Conservation (phyloP, 768 basidiomycete genomes). For the Erythrobasidium yunnanense region DNA sequence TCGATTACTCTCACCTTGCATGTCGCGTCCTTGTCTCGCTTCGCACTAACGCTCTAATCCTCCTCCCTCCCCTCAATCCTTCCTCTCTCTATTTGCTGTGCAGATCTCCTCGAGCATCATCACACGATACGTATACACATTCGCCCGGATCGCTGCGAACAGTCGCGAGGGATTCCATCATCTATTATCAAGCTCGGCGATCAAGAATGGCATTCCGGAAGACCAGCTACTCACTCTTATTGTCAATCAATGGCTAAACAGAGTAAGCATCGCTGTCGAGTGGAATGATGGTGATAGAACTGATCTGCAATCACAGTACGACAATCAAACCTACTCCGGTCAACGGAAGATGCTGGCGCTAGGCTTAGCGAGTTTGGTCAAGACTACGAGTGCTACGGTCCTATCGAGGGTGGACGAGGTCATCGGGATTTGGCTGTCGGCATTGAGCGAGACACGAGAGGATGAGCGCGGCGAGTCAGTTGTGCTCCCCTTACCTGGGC, state of each 20-base stretch:
- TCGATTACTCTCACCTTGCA: too few relatives aligned
- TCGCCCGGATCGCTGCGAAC: constrained; percentile 61
- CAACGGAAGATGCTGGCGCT: constrained; percentile 74
- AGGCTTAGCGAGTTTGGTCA: constrained; percentile 64
- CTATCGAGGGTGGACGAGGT: constrained; percentile 64
- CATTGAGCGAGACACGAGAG: constrained; percentile 76
- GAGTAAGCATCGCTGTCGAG: constrained; percentile 34
- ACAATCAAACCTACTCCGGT: constrained; percentile 76
- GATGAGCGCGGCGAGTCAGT: constrained; percentile 42
- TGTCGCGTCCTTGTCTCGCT: too few relatives aligned
- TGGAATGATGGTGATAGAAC: not conserved
- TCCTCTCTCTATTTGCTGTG: not conserved
- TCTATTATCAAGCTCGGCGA: constrained; percentile 56
- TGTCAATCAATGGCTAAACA: constrained; percentile 71
- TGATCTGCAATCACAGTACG: constrained; percentile 52
- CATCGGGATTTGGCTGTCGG: constrained; percentile 78
- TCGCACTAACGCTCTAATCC: too few relatives aligned
- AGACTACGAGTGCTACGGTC: constrained; percentile 62
- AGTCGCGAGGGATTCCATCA: constrained; percentile 60
- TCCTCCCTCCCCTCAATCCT: not conserved
- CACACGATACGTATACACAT: constrained; percentile 60
- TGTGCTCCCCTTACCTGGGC: too few relatives aligned
- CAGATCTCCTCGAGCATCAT: constrained; percentile 40
- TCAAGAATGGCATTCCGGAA: constrained; percentile 47
- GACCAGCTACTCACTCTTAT: constrained; percentile 54